Conservation (phyloP, 2,329 filamentous ascomycete genomes). For the Fusarium udum region DNA sequence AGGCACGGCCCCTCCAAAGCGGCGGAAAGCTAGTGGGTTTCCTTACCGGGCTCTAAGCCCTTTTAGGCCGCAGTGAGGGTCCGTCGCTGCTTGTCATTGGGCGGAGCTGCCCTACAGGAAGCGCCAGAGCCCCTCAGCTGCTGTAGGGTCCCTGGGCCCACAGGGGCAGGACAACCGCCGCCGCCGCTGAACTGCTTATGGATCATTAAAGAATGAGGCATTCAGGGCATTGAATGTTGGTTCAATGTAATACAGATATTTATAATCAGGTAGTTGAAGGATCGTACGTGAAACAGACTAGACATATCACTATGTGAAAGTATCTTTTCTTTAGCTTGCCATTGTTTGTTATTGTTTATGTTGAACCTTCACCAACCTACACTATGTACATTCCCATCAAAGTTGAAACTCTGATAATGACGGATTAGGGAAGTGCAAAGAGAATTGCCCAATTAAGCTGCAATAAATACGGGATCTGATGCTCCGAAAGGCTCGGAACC, state of each 20-base stretch:
- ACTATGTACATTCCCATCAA: neutral
- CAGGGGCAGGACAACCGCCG: conserved; percentile 6
- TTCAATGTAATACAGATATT: neutral
- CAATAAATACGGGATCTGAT: conserved; percentile 27
- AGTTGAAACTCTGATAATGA: neutral
- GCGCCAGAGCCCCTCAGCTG: conserved; percentile 31
- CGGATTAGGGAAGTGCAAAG: conserved; percentile 16
- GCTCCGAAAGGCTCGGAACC: conserved; percentile 21
- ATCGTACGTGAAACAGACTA: neutral
- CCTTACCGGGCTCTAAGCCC: conserved; percentile 18
- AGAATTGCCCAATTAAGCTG: conserved; percentile 30
- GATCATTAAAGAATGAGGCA: neutral
- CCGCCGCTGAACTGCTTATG: conserved; percentile 3
- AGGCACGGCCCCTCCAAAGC: conserved; percentile 34
- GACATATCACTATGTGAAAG: neutral
- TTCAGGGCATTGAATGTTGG: conserved; percentile 4
- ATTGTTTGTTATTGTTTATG: neutral
- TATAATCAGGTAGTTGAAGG: neutral
- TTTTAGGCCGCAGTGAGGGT: neutral
- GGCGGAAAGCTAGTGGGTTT: conserved; percentile 14
- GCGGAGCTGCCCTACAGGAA: conserved; percentile 16
- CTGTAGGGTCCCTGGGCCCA: conserved; percentile 23
- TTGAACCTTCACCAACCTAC: neutral
- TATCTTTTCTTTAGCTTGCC: neutral
- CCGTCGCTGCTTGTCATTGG: conserved; percentile 13